phyloP scores from a whole-genome alignment of 352 stramenopile species.

The Phytophthora pistaciae region DNA sequence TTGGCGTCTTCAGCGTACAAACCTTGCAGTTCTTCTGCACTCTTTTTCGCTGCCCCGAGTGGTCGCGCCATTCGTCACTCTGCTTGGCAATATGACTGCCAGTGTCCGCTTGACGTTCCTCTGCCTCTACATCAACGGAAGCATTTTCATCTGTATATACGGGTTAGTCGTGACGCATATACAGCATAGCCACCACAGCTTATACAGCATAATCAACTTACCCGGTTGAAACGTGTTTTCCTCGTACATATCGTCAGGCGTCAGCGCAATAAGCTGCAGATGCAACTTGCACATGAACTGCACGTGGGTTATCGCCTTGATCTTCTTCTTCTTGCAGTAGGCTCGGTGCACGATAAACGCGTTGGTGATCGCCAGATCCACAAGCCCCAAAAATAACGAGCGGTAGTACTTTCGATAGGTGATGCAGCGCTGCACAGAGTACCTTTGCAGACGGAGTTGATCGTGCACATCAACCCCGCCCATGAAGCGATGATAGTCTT shows the following conservation, averaged over 20 bases:
- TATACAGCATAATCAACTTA: constrained; percentile 1
- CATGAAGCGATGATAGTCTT: constrained; percentile 18
- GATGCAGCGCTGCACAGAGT: constrained; percentile 14
- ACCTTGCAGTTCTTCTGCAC: constrained; percentile 13
- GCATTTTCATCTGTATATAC: constrained; percentile 4
- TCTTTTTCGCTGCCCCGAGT: constrained; percentile 5
- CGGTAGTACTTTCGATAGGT: constrained; percentile 25
- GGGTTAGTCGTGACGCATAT: neutral
- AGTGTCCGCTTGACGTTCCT: neutral
- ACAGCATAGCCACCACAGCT: neutral
- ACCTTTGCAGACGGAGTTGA: constrained; percentile 14
- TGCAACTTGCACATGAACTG: constrained; percentile 10
- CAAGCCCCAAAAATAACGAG: constrained; percentile 13
- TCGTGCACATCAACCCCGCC: constrained; percentile 24
- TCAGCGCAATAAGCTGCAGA: neutral
- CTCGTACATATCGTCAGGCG: constrained; percentile 5
- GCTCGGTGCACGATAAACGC: constrained; percentile 14
- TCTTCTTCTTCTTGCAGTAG: constrained; percentile 3
- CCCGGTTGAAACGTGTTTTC: constrained; percentile 4
- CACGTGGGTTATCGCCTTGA: constrained; percentile 2
- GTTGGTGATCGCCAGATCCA: constrained; percentile 21
- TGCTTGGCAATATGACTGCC: neutral
- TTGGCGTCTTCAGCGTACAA: neutral
- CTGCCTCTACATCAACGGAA: neutral
- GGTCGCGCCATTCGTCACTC: neutral